Conservation (phyloP, 371 early-diverging fungal species). For the Rhizoclosmatium hyalinum region DNA sequence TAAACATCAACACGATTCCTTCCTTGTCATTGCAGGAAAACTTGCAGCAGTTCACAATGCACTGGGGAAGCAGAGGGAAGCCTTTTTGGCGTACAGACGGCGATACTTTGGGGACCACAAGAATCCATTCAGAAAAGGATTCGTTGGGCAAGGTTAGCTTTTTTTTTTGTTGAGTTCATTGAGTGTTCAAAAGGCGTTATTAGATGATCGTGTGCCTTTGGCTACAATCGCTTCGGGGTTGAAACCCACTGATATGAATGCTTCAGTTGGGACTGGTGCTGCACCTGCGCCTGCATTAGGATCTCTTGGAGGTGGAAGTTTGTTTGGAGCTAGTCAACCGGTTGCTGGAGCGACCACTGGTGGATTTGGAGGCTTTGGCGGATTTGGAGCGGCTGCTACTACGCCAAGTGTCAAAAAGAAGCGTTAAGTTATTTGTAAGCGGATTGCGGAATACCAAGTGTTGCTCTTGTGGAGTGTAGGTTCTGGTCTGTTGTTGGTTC, state of each 20-base stretch:
- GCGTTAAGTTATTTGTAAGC: neutral
- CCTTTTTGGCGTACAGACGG: constrained; percentile 50
- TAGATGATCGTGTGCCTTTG: neutral
- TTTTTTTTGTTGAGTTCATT: neutral
- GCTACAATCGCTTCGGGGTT: neutral
- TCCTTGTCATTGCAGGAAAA: constrained; percentile 66
- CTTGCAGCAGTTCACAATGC: constrained; percentile 70
- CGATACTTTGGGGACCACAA: constrained; percentile 53
- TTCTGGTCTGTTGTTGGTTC: too few species aligned
- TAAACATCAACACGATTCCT: constrained; percentile 68
- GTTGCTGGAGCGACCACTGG: neutral
- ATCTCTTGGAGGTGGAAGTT: constrained; percentile 4
- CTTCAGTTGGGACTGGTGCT: neutral
- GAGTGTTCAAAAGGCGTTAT: neutral
- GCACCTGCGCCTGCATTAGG: neutral
- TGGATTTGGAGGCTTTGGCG: constrained; percentile 18
- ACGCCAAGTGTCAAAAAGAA: constrained; percentile 2
- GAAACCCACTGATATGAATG: neutral
- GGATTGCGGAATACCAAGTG: too few species aligned
- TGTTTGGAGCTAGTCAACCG: constrained; percentile 1
- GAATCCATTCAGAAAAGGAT: constrained; percentile 26
- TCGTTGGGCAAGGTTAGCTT: constrained; percentile 13
- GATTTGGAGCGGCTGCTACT: neutral
- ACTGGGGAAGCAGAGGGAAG: constrained; percentile 57
- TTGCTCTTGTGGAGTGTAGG: too few species aligned